Evolutionary conservation across 2,329 filamentous ascomycete species (phyloP), one percentile per base, ranked within the genome.

Genomic region (Mycosphaerella sp.): DNA sequence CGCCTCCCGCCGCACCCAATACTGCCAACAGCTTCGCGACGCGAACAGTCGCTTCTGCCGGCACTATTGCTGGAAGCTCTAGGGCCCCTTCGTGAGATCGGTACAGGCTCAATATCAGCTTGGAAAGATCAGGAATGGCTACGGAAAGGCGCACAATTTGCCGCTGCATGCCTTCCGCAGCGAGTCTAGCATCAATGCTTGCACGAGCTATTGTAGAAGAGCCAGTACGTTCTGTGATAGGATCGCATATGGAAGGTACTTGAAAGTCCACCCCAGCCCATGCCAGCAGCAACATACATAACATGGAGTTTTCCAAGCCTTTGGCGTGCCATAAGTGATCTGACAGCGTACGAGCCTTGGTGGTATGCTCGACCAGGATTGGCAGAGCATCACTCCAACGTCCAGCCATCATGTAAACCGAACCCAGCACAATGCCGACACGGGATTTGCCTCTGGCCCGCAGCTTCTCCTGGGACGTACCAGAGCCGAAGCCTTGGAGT

Each of bases 291-390:
- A 97, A 67, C 61, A 97, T 78, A 66, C 86, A 89, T 26, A 95
- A 78, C 45, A 93, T 75, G 56, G 95, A 88, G 29, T 91, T 83
- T 68, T 98, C 95, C 17, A 98, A 77, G 1, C 89, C 91, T 72
- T 97, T 97, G 14, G 88, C 93, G 72, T 96, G 89, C 92, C 93
- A 98, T n/a, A 97, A 70, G 70, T 95, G 89, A 71, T 98, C 93
- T 64, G 89, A 91, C 55, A 87, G 80, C 38, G 83, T 84, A 63
- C 89, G 86, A 12, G 89, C 86, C 62, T 85, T 82, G 8, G 81
- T 80, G 1, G 87, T 90, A 51, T 86, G 89, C 56, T 96, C 92
- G 8, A 83, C 77, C 21, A 96, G 80, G 67, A 95, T 89, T 68
- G 83, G 86, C 44, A 97, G 71, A 6, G 92, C 91, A 72, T 97